A percentile compares a stretch with the other conserved stretches of the same genome.
Conservation (phyloP, 2,329 filamentous ascomycete genomes). For the Plectosphaerella plurivora region DNA sequence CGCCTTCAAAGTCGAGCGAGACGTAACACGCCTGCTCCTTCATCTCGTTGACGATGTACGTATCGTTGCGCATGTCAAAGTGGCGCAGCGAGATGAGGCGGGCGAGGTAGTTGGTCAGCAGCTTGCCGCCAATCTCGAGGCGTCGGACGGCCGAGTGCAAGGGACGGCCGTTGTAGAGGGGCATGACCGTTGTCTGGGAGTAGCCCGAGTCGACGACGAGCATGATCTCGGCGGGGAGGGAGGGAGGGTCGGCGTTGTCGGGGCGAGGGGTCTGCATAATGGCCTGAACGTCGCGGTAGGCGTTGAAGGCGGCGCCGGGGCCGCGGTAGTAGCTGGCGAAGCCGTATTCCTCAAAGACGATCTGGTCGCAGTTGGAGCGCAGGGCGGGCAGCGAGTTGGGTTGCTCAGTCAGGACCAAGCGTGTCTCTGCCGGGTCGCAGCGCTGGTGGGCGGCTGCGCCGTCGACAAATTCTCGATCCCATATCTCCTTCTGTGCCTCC, state of each 20-base stretch:
- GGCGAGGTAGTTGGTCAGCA: constrained; percentile 88
- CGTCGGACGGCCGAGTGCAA: constrained; percentile 78
- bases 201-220: constrained; percentile 89
- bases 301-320: constrained; percentile 68
- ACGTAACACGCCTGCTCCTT: constrained; percentile 89
- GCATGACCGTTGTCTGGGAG: constrained; percentile 87
- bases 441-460: constrained; percentile 53
- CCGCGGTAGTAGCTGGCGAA: constrained; percentile 82
- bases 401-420: constrained; percentile 79
- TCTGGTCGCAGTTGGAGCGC: constrained; percentile 89
- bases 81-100: constrained; percentile 85
- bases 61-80: constrained; percentile 93
- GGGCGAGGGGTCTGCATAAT: constrained; percentile 60
- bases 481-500: constrained; percentile 93
- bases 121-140: constrained; percentile 87
- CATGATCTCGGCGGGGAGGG: constrained; percentile 70
- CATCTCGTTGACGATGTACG: constrained; percentile 90
- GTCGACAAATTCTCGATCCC: constrained; percentile 84
- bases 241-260: constrained; percentile 31
- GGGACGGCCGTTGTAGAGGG: constrained; percentile 74
- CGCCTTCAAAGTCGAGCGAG: constrained; percentile 66
- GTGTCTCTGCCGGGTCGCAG: constrained; percentile 77
- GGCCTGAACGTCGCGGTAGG: constrained; percentile 72
- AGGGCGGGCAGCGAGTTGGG: constrained; percentile 77
- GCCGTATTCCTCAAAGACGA: constrained; percentile 95